A percentile compares a stretch with the other conserved stretches of the same genome.
These are phyloP conservation scores for Beverwykella pulmonaria DNA, from an alignment of 495 filamentous ascomycete species.

Conservation along the genomic window DNA sequence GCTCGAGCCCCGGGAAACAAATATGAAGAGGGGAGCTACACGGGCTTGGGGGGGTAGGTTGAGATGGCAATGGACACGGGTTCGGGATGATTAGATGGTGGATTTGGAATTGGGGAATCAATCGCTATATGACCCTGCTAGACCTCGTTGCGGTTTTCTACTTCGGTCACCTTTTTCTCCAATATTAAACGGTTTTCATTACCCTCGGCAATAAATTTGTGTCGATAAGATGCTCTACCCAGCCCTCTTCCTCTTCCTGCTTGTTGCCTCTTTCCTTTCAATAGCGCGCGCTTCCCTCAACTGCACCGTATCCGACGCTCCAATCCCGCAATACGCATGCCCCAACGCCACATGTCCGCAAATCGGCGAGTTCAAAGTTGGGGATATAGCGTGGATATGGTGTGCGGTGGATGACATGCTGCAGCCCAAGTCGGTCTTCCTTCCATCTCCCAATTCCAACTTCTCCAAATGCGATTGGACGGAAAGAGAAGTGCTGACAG, in stretches of 20 bases:
- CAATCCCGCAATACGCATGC: conserved; percentile 8
- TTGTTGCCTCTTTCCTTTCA: neutral
- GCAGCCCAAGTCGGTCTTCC: neutral
- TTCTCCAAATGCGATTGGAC: neutral
- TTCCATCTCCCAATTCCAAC: neutral
- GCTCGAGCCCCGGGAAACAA: too few species aligned
- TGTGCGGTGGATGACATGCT: conserved; percentile 7
- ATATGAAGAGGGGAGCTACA: too few species aligned
- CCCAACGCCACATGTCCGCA: conserved; percentile 1
- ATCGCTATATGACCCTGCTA: too few species aligned
- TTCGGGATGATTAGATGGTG: neutral
- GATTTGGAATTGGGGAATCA: conserved; percentile 5
- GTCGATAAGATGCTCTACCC: neutral
- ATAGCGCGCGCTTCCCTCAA: neutral
- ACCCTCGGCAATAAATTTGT: too few species aligned
- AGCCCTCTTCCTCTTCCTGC: neutral
- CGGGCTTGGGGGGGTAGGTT: neutral
- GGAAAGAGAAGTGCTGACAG: neutral
- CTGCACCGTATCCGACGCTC: neutral
- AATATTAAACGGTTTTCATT: too few species aligned
- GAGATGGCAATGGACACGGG: neutral
- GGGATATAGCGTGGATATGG: conserved; percentile 14
- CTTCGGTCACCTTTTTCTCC: neutral
- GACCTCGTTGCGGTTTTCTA: too few species aligned
- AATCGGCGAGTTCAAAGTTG: neutral